These are phyloP conservation scores for Sugiyamaella mastotermitis DNA, from an alignment of 805 yeast species.

Conservation along the genomic window DNA sequence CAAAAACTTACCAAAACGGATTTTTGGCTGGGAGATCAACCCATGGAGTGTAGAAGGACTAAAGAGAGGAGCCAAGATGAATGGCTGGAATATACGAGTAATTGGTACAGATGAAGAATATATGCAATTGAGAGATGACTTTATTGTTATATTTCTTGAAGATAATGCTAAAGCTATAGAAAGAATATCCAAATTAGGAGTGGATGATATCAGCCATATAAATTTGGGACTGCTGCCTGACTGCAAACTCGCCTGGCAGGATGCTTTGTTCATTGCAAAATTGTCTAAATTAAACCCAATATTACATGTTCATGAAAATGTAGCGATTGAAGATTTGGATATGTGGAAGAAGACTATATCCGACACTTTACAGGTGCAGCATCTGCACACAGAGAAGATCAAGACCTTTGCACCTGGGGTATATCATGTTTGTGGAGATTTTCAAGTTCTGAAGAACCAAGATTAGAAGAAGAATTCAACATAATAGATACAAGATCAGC, in stretches of 20 bases:
- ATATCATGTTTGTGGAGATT: constrained; percentile 65
- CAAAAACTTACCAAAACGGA: constrained; percentile 41
- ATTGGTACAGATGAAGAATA: constrained; percentile 33
- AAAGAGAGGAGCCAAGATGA: constrained; percentile 44
- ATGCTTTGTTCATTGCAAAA: constrained; percentile 30
- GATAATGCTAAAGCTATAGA: constrained; percentile 47
- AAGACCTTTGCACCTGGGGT: constrained; percentile 87
- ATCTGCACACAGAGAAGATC: constrained; percentile 51
- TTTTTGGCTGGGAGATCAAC: constrained; percentile 78
- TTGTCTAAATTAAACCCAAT: constrained; percentile 10
- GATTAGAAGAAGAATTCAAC: no score
- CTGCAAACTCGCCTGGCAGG: constrained; percentile 56
- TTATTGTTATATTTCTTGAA: constrained; percentile 54
- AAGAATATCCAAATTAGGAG: constrained; percentile 26
- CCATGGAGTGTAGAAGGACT: constrained; percentile 81
- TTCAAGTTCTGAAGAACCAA: no score
- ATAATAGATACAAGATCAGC: no score
- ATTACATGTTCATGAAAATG: constrained; percentile 73
- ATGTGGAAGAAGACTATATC: constrained; percentile 26
- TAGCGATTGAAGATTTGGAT: constrained; percentile 39
- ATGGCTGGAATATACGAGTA: constrained; percentile 36
- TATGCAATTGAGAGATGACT: constrained; percentile 22
- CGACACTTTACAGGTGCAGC: constrained; percentile 13
- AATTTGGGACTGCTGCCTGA: constrained; percentile 77
- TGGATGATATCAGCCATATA: constrained; percentile 45